Evolutionary conservation across 31 red algal genomes (phyloP).

Genomic region (Odonthalia washingtoniensis): DNA sequence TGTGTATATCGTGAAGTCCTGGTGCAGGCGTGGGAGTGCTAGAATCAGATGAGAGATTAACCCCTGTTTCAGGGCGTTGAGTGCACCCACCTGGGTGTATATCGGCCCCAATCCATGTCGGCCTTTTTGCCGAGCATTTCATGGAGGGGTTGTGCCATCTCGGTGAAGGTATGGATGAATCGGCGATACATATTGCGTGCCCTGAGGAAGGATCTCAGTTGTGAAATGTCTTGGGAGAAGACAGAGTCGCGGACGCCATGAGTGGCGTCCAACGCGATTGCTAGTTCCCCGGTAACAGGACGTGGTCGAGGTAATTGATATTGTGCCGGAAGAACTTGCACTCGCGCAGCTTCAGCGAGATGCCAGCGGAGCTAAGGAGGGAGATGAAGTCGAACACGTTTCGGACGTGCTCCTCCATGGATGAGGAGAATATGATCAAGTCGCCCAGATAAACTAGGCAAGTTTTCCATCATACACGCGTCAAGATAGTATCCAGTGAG

Average conservation of each 20-base stretch:
- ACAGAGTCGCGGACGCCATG: not conserved
- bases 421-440: conserved; percentile 11
- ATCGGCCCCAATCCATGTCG: no score
- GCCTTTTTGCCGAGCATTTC: no score
- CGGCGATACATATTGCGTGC: no score
- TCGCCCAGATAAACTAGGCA: conserved; percentile 50
- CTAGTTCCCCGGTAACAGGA: no score
- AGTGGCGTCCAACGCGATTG: not conserved
- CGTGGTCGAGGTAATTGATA: conserved; percentile 21
- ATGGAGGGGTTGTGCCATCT: no score
- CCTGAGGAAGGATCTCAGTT: no score
- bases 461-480: conserved; percentile 35
- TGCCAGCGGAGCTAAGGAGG: not conserved
- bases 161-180: no score
- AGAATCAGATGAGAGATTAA: not conserved
- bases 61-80: no score
- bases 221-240: not conserved
- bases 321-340: conserved; percentile 11
- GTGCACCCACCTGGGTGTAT: no score
- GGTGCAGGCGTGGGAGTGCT: no score
- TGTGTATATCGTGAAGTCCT: no score
- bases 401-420: conserved; percentile 5
- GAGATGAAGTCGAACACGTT: not conserved
- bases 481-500: conserved; percentile 45
- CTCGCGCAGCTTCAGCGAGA: not conserved